These are phyloP conservation scores for Lecanicillium sp. DNA, from an alignment of 2,329 filamentous ascomycete species.

Conservation along the genomic window DNA sequence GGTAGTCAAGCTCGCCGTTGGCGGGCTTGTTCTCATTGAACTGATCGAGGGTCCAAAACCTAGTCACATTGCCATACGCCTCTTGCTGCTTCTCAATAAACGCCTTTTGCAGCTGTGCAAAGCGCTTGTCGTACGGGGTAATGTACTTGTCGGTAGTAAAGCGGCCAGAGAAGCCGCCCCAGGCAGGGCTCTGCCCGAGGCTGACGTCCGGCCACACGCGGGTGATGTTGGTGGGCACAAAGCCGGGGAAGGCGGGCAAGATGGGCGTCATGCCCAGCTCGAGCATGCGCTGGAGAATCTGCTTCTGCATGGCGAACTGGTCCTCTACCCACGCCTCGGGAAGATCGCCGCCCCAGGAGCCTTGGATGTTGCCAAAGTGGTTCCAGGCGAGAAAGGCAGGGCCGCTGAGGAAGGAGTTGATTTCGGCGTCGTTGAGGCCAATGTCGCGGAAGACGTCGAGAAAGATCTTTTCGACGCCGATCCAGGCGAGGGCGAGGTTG, in stretches of 20 bases:
- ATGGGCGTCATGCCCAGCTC: constrained; percentile 46
- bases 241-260: constrained; percentile 42
- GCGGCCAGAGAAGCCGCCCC: constrained; percentile 30
- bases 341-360: constrained; percentile 37
- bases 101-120: constrained; percentile 32
- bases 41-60: constrained; percentile 43
- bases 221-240: constrained; percentile 35
- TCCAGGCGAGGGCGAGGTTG: constrained; percentile 44
- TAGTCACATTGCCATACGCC: constrained; percentile 38
- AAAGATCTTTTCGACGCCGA: constrained; percentile 42
- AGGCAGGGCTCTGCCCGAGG: constrained; percentile 34
- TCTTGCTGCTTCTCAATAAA: constrained; percentile 38
- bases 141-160: constrained; percentile 41
- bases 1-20: constrained; percentile 34
- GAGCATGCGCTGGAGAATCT: constrained; percentile 40
- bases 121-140: constrained; percentile 35
- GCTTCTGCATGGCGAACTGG: constrained; percentile 39
- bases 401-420: constrained; percentile 37
- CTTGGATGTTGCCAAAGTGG: constrained; percentile 45
- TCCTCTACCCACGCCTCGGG: constrained; percentile 36
- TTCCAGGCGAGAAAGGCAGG: constrained; percentile 47
- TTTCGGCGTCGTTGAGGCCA: constrained; percentile 35
- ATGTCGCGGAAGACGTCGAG: constrained; percentile 38
- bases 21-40: constrained; percentile 44
- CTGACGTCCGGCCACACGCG: constrained; percentile 32